Evolutionary conservation across 73 alveolate species (phyloP).

Genomic region (Tetrahymena thermophila): DNA sequence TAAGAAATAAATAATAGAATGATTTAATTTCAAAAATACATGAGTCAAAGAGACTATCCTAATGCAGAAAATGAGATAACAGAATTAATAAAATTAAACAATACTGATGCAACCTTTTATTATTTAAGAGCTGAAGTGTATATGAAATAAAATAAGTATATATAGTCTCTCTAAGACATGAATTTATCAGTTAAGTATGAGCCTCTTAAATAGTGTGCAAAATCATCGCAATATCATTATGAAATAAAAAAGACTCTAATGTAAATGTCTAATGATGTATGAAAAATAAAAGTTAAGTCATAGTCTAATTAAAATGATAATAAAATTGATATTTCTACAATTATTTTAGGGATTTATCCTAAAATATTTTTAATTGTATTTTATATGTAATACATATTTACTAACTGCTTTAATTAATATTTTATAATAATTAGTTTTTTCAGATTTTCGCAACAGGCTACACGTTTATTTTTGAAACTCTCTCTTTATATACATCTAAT

Average conservation of each 20-base stretch:
- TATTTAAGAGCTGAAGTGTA: background rate
- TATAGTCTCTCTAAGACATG: background rate
- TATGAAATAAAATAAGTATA: background rate
- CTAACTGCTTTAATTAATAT: background rate
- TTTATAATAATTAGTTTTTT: background rate
- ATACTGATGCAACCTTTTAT: background rate
- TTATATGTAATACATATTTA: background rate
- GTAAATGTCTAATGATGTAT: background rate
- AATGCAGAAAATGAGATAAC: background rate
- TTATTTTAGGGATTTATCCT: too few species aligned
- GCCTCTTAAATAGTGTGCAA: background rate
- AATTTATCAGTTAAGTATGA: background rate
- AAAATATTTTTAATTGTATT: too few species aligned
- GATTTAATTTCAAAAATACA: background rate
- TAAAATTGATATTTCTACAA: too few species aligned
- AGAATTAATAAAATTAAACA: background rate
- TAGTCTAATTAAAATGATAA: too few species aligned
- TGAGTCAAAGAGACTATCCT: background rate
- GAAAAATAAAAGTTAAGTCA: background rate
- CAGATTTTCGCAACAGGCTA: background rate
- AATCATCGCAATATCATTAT: background rate
- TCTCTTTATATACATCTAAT: background rate
- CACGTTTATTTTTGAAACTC: background rate
- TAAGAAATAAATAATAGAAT: background rate
- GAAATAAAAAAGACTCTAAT: background rate